Conservation (phyloP, 768 basidiomycete species). For the Termitomyces sp. region DNA sequence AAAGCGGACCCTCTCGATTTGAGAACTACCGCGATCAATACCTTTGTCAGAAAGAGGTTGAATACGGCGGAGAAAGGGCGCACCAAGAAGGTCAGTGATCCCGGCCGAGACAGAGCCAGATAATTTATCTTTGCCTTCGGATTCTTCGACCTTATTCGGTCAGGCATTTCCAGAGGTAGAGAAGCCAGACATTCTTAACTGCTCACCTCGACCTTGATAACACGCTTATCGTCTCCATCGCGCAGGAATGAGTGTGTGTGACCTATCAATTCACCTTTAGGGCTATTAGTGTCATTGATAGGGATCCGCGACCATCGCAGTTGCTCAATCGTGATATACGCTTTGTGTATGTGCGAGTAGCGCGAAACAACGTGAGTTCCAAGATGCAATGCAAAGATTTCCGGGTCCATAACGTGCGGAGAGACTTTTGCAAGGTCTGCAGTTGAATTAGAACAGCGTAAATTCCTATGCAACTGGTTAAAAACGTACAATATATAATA, state of each 20-base stretch:
- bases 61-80: constrained; percentile 13
- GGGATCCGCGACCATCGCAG: constrained; percentile 81
- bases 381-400: constrained; percentile 84
- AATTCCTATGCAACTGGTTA: too few species aligned
- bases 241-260: constrained; percentile 83
- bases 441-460: not conserved
- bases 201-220: constrained; percentile 52
- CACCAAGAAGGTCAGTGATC: constrained; percentile 77
- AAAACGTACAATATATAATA: constrained; percentile 51
- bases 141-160: constrained; percentile 54
- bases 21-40: constrained; percentile 49
- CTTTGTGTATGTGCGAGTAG: constrained; percentile 71
- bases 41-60: not conserved
- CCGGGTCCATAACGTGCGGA: constrained; percentile 77
- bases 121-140: constrained; percentile 55
- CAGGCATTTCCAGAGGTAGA: not conserved
- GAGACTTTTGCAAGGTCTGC: constrained; percentile 85
- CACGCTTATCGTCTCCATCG: constrained; percentile 86
- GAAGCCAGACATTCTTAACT: not conserved
- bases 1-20: constrained; percentile 90
- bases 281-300: constrained; percentile 34
- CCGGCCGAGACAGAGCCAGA: constrained; percentile 63
- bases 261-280: constrained; percentile 25
- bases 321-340: constrained; percentile 67
- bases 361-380: constrained; percentile 77